A percentile compares a stretch with the other conserved stretches of the same genome.
Conservation (phyloP, 164 flowering plant species). For the Magnolia kwangsiensis region DNA sequence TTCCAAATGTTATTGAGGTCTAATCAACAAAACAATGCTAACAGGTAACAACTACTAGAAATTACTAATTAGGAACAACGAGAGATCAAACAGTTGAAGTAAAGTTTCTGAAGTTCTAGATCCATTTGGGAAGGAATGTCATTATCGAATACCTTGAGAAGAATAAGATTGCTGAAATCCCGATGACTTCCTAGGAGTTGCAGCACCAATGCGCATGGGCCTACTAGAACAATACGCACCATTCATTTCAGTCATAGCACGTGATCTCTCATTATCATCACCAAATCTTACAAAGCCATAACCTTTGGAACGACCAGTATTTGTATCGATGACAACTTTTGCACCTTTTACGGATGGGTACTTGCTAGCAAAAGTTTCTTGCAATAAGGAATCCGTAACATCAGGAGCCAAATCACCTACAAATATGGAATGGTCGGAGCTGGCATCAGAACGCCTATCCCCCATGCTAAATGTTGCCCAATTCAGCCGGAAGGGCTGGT, state of each 20-base stretch:
- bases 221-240: conserved; percentile 87
- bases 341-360: conserved; percentile 94
- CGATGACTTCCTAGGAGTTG: conserved; percentile 87
- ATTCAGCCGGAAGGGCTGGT: conserved; percentile 80
- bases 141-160: conserved; percentile 52
- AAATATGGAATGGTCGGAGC: conserved; percentile 89
- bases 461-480: conserved; percentile 95
- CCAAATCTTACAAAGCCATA: conserved; percentile 98
- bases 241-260: conserved; percentile 92
- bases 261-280: conserved; percentile 77
- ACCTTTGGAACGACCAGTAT: conserved; percentile 94
- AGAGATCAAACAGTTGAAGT: background rate
- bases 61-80: background rate
- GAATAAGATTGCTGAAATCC: conserved; percentile 68
- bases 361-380: conserved; percentile 74
- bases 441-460: conserved; percentile 74
- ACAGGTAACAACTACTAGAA: background rate
- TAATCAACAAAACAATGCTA: background rate
- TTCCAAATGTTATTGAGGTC: too few species aligned
- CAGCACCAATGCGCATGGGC: conserved; percentile 92
- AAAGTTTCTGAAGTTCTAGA: background rate
- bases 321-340: conserved; percentile 92
- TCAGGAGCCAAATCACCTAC: conserved; percentile 96
- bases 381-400: conserved; percentile 80
- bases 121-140: background rate